Percentiles rank a stretch among this genome's conserved stretches.
phyloP scores from a whole-genome alignment of 176 grass and related monocot genomes.

The Musa acuminata region DNA sequence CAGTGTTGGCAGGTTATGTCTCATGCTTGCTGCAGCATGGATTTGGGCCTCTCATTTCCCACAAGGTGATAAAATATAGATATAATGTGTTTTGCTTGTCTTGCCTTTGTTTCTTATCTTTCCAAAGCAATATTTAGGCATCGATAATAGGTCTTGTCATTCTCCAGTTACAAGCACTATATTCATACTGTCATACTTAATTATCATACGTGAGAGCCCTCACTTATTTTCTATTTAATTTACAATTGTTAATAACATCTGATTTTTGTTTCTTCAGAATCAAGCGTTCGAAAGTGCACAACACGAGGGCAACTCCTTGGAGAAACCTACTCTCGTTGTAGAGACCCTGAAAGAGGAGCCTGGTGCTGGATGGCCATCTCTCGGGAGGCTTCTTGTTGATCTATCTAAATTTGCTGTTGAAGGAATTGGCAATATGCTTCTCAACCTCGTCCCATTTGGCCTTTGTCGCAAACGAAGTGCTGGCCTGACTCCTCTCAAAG shows the following conservation, averaged over 20 bases:
- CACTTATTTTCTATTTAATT: background rate
- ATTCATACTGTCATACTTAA: background rate
- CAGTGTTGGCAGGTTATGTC: conserved; percentile 80
- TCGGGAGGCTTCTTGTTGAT: conserved; percentile 73
- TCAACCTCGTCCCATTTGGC: conserved; percentile 42
- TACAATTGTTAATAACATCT: background rate
- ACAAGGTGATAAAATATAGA: conserved; percentile 34
- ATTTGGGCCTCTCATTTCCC: conserved; percentile 53
- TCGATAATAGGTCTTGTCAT: background rate
- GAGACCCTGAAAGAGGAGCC: conserved; percentile 87
- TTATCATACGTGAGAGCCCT: background rate
- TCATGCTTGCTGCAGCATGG: conserved; percentile 81
- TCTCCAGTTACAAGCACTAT: background rate
- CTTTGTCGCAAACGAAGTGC: conserved; percentile 31
- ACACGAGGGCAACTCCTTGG: conserved; percentile 21
- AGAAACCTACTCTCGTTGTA: conserved; percentile 53
- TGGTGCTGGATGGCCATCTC: conserved; percentile 70
- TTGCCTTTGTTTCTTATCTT: background rate
- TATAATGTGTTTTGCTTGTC: background rate
- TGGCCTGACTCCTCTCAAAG: conserved; percentile 54
- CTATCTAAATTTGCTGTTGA: conserved; percentile 63
- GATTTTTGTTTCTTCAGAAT: conserved; percentile 29
- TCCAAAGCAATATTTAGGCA: background rate
- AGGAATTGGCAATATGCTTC: conserved; percentile 58
- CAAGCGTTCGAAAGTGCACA: conserved; percentile 41